These are phyloP conservation scores for Nitzschia sp. DNA, from an alignment of 108 stramenopile genomes.

Conservation along the genomic window DNA sequence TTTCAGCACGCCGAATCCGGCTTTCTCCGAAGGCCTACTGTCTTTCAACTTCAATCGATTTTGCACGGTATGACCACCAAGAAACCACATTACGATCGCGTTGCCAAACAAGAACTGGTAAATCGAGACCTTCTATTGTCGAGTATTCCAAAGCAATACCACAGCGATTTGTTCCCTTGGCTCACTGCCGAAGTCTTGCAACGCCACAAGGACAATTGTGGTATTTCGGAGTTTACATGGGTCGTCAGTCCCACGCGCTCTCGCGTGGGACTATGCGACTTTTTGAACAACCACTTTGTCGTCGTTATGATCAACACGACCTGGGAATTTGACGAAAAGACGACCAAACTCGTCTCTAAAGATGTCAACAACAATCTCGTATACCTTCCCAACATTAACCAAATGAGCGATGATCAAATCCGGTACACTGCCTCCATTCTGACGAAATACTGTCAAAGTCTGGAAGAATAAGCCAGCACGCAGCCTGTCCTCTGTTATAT, in stretches of 20 bases:
- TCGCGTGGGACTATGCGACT: conserved; percentile 18
- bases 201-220: conserved; percentile 12
- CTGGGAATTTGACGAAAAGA: conserved; percentile 21
- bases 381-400: conserved; percentile 26
- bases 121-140: conserved; percentile 7
- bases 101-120: conserved; percentile 7
- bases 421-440: background rate
- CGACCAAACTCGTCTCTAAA: conserved; percentile 13
- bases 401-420: conserved; percentile 15
- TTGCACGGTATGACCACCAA: conserved; percentile 6
- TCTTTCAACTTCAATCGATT: conserved; percentile 17
- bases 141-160: conserved; percentile 19
- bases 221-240: conserved; percentile 24
- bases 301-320: conserved; percentile 27
- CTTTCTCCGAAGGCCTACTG: conserved; percentile 19
- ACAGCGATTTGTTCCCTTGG: conserved; percentile 20
- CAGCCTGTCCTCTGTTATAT: too few relatives aligned
- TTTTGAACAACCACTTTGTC: conserved; percentile 16
- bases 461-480: too few relatives aligned
- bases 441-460: conserved; percentile 20
- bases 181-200: conserved; percentile 11
- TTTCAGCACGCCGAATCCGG: conserved; percentile 27
- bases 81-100: conserved; percentile 8
- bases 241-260: conserved; percentile 1
- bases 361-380: conserved; percentile 21